These are phyloP conservation scores for Ceratocystis albifundus DNA, from an alignment of 2,329 filamentous ascomycete species.

Conservation along the genomic window DNA sequence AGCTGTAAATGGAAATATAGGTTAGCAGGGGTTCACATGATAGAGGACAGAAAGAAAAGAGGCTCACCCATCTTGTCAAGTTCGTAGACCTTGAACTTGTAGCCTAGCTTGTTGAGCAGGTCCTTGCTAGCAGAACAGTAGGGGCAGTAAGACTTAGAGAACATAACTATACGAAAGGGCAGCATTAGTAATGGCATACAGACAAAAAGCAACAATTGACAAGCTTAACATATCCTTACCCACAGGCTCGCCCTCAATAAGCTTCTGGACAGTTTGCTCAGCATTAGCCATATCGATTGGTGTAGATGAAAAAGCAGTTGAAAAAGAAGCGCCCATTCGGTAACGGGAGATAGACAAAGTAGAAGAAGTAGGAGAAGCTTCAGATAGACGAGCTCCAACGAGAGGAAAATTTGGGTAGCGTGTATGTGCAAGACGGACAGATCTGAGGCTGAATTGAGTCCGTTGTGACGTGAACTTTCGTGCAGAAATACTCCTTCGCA, in stretches of 20 bases:
- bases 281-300: conserved; percentile 68
- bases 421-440: not conserved
- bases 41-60: not conserved
- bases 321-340: conserved; percentile 20
- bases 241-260: conserved; percentile 57
- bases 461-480: not conserved
- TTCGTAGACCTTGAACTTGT: conserved; percentile 66
- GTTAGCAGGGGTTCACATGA: not conserved
- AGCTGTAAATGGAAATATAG: conserved; percentile 38
- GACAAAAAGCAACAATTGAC: not conserved
- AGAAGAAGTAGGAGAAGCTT: not conserved
- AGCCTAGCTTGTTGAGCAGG: conserved; percentile 55
- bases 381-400: no score
- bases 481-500: conserved; percentile 2
- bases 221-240: conserved; percentile 4
- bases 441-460: not conserved
- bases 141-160: conserved; percentile 94
- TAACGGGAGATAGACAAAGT: conserved; percentile 32
- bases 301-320: conserved; percentile 35
- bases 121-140: conserved; percentile 76
- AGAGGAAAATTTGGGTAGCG: not conserved
- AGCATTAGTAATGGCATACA: not conserved
- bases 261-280: conserved; percentile 67
- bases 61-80: conserved; percentile 65
- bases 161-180: conserved; percentile 52